These are phyloP conservation scores for Entomortierella parvispora DNA, from an alignment of 192 early-diverging fungal species.

Conservation along the genomic window DNA sequence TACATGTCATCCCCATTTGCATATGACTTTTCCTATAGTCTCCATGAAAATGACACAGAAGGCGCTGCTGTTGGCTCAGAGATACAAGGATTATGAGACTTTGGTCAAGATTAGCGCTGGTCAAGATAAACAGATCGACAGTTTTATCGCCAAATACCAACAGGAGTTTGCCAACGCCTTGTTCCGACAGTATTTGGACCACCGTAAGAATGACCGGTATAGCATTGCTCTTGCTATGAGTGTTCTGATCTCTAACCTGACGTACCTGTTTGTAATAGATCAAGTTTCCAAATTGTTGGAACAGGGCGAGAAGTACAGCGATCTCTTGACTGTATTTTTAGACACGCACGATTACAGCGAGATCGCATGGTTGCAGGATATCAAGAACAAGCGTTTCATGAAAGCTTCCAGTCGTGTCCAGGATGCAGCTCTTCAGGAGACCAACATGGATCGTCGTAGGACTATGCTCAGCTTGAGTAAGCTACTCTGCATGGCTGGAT, in stretches of 20 bases:
- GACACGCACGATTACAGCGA: slow-evolving; percentile 29
- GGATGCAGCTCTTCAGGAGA: slow-evolving; percentile 25
- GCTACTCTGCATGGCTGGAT: slow-evolving; percentile 11
- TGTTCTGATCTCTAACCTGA: too few relatives aligned
- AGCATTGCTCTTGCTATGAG: not conserved
- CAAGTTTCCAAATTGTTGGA: slow-evolving; percentile 19
- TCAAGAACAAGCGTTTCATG: slow-evolving; percentile 35
- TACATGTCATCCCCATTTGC: not conserved
- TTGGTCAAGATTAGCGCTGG: slow-evolving; percentile 30
- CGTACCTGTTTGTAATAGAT: not conserved
- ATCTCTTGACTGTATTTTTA: slow-evolving; percentile 26
- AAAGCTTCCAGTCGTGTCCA: slow-evolving; percentile 23
- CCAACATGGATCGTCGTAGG: slow-evolving; percentile 28
- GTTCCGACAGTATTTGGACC: slow-evolving; percentile 45
- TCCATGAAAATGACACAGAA: slow-evolving; percentile 19
- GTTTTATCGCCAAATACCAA: slow-evolving; percentile 37
- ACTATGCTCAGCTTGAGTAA: slow-evolving; percentile 41
- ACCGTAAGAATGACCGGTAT: slow-evolving; percentile 11
- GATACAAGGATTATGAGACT: slow-evolving; percentile 36
- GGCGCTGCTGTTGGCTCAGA: slow-evolving; percentile 32
- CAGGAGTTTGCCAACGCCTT: slow-evolving; percentile 47
- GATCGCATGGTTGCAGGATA: slow-evolving; percentile 49
- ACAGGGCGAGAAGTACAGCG: slow-evolving; percentile 28
- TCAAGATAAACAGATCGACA: slow-evolving; percentile 1
- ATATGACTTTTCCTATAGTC: slow-evolving; percentile 1